Evolutionary conservation across 1,284 basidiomycete species (phyloP), one percentile per base, ranked within the genome.

Genomic region (Cutaneotrichosporon sp.): DNA sequence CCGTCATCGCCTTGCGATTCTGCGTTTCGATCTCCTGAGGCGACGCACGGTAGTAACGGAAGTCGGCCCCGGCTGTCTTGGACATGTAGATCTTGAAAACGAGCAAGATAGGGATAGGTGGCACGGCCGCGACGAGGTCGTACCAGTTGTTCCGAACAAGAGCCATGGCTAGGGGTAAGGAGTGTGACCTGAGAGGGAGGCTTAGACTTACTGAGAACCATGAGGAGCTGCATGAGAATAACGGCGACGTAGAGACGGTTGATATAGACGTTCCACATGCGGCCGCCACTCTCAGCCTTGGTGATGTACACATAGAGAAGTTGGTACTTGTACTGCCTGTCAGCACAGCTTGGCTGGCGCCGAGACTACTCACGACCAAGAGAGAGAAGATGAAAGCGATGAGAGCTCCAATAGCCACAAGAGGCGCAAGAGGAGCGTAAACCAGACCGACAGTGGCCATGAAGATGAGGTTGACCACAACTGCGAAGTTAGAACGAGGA

Each of bases 251-350:
- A 75, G 20, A 96, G 75, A 48, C 92, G 84, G 70, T 97, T 97
- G 74, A 90, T 80, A 46, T 88, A 81, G 19, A 92, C 85, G 66
- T 94, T 93, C 91, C 91, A 97, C 61, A 94, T 78, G 10, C 92
- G 86, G 25, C 92, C 92, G 53, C 92, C 92, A 53, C 85, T 89
- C 74, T 97, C 92, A 17, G 90, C 87, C 61, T 84, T 84, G 3
- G 90, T 85, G 46, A 90, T 78, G 69, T 82, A 91, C 49, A 94
- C 90, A 70, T 92, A 96, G 83, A 96, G 90, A 43, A 94, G 79
- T 76, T 94, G 90, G 89, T 93, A 77, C 88, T 93, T 81, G 90
- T 88, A 51, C 66, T 66, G 52, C 2, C 29, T 16, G 86, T 78
- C 42, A 59, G 52, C 16, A 3, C 8, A 6, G 3, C 19, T 4